Evolutionary conservation across 2,329 filamentous ascomycete species (phyloP).

Genomic region (Tolypocladium tundrense): DNA sequence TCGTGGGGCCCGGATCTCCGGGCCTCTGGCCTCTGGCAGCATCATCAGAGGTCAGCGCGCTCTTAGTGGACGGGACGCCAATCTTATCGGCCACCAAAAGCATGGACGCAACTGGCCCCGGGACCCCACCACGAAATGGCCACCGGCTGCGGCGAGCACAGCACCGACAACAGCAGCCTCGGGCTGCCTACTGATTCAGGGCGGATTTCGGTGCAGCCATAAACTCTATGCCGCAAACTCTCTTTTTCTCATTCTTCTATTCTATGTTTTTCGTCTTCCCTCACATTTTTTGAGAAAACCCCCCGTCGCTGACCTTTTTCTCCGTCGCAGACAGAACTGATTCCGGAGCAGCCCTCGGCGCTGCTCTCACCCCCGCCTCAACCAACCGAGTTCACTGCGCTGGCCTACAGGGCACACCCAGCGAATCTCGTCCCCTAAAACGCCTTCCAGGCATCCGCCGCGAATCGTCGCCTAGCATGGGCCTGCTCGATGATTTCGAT

Average conservation of each 20-base stretch:
- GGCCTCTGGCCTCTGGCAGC: neutral
- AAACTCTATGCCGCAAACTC: neutral
- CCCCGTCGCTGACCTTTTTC: conserved; percentile 1
- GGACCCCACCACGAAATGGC: neutral
- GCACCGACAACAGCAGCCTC: neutral
- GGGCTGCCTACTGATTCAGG: neutral
- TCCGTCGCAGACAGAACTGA: conserved; percentile 5
- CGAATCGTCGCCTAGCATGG: conserved; percentile 55
- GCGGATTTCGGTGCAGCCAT: neutral
- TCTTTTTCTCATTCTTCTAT: neutral
- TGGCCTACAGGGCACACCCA: neutral
- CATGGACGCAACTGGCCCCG: neutral
- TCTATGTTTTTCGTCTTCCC: neutral
- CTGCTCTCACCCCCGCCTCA: conserved; percentile 10
- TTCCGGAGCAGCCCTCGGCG: conserved; percentile 13
- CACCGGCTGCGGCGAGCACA: neutral
- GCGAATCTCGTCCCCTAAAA: neutral
- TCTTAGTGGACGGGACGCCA: neutral
- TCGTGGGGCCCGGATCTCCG: neutral
- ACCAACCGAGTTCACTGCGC: neutral
- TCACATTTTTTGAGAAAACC: neutral
- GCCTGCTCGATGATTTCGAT: conserved; percentile 55
- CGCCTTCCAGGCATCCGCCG: conserved; percentile 3
- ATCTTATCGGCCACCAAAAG: neutral
- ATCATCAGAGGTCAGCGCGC: neutral